Evolutionary conservation across 257 asterid genomes (phyloP), one percentile per base, ranked within the genome.

Genomic region (Nyctanthes arbortristis): DNA sequence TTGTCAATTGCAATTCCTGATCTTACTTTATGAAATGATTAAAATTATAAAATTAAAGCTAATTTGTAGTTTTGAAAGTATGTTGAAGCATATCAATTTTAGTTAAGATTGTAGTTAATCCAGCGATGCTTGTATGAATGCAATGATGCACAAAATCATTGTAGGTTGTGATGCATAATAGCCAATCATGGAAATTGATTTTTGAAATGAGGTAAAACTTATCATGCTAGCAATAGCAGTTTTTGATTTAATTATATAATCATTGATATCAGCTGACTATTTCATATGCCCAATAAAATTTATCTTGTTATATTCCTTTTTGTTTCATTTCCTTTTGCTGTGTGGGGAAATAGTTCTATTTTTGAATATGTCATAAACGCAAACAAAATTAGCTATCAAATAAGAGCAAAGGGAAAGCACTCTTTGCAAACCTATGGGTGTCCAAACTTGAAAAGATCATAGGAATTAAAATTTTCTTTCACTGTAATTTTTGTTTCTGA

Each of bases 1-100:
- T n/a, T 49, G 40, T 58, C 63, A 57, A 64, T 59, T 68, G 61
- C 43, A 22, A 5, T 64, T 54, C 54, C 25, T 57, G 29, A 32
- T 22, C 58, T 52, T 20, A 22, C 8, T 18, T 49, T 18, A 52
- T 22, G 58, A 52, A 52, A 14, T 52, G 59, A 20, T 52, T 52
- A 14, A n/a, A n/a, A n/a, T n/a, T n/a, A n/a, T n/a, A n/a, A n/a
- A 22, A 59, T 63, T 63, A 37, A 14, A 22, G 5, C 7, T 22
- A 25, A n/a, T n/a, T n/a, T 37, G 65, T 56, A 68, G 66, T 68
- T 62, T 13, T 8, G 14, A 30, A 49, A 22, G 29, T 56, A 59
- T 67, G 52, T 40, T 40, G 18, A 13, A 40, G 22, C 7, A 40
- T 43, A 22, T 43, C 24, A 20, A 22, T 45, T 45, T 45, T 45